These are phyloP conservation scores for Tolypocladium sp. DNA, from an alignment of 2,329 filamentous ascomycete genomes.

Conservation along the genomic window DNA sequence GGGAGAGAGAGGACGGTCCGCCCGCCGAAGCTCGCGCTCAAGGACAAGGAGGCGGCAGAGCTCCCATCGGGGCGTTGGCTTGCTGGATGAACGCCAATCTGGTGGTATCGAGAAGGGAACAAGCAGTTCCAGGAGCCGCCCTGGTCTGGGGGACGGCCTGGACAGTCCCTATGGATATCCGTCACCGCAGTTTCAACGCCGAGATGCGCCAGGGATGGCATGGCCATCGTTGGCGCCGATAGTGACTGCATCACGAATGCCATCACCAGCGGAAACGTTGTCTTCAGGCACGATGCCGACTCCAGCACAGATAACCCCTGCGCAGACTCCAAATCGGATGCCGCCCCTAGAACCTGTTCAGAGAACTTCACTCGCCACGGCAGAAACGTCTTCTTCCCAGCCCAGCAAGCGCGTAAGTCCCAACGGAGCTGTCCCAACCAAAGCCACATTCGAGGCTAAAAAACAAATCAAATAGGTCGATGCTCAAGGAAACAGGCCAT, in stretches of 20 bases:
- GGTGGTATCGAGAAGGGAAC: not conserved
- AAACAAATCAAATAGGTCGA: not conserved
- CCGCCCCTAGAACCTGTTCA: too few species aligned
- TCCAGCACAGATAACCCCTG: not conserved
- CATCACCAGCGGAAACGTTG: not conserved
- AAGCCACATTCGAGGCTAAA: not conserved
- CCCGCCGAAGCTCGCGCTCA: not conserved
- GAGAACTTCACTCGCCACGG: not conserved
- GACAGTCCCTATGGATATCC: not conserved
- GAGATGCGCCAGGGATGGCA: not conserved
- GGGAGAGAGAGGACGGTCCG: not conserved
- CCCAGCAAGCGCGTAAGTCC: not conserved
- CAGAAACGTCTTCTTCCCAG: not conserved
- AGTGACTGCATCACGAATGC: not conserved
- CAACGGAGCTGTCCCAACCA: not conserved
- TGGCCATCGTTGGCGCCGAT: not conserved
- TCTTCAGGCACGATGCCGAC: not conserved
- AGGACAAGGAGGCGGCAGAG: not conserved
- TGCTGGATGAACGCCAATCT: not conserved
- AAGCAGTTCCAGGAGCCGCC: not conserved
- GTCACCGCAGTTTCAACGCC: not conserved
- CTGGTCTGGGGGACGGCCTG: not conserved
- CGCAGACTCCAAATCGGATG: not conserved
- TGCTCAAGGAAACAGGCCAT: not conserved
- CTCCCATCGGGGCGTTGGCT: not conserved